Evolutionary conservation across 345 rosid genomes (phyloP), one percentile per base, ranked within the genome.

Genomic region (Moringa oleifera): DNA sequence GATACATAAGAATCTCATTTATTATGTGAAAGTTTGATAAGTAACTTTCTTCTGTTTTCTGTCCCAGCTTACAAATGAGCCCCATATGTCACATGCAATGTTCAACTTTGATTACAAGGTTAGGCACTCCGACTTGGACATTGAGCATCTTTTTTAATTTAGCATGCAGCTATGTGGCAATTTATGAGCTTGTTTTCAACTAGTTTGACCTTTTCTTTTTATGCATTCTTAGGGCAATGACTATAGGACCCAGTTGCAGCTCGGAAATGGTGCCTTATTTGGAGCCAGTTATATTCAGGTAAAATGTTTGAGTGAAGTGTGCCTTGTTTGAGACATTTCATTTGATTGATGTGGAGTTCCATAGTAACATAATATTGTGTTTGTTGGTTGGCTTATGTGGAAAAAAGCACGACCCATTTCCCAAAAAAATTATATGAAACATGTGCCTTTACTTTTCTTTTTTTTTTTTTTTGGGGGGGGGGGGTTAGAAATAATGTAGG

Each of bases 261-360:
- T 87, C 31, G 97, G 95, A 51, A 85, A 85, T 72, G 91, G 85
- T 73, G 87, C 90, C 53, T 69, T 94, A 60, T 70, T 94, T 63
- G 97, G 99, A 64, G 96, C 95, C 47, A 94, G 73, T 75, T 94
- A 94, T 76, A 88, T 94, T 65, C 99, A 90, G 99, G 99, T 86
- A 75, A 62, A 56, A 67, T 55, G 36, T 59, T 60, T 64, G 16
- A 45, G 25, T 37, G 49, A 46, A 59, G 58, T 20, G n/a, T n/a
- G n/a, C n/a, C n/a, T n/a, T n/a, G n/a, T n/a, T n/a, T n/a, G n/a
- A n/a, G n/a, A n/a, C n/a, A n/a, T n/a, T n/a, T n/a, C n/a, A n/a
- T n/a, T n/a, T n/a, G n/a, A n/a, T n/a, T n/a, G n/a, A n/a, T n/a
- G n/a, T n/a, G n/a, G n/a, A n/a, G n/a, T n/a, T n/a, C n/a, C n/a